Evolutionary conservation across 176 grass and related monocot genomes (phyloP).

Genomic region (Bothriochloa decipiens): DNA sequence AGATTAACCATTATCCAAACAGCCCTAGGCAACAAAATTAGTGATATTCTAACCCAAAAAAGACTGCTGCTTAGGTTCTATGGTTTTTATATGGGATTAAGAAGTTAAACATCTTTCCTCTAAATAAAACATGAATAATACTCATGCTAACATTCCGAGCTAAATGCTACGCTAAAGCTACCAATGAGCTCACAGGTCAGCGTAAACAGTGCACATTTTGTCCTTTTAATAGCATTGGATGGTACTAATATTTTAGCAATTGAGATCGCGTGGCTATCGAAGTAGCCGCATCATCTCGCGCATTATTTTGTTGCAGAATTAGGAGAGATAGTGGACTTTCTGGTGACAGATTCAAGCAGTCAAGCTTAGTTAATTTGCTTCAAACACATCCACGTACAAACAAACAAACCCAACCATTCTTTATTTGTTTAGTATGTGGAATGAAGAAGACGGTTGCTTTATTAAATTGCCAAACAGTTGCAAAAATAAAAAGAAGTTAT

Average conservation of each 20-base stretch:
- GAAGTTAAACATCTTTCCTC: neutral
- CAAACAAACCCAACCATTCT: conserved; percentile 13
- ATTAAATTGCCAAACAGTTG: neutral
- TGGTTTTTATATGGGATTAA: neutral
- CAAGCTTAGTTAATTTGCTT: conserved; percentile 37
- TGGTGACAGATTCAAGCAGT: conserved; percentile 28
- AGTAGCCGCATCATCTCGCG: conserved; percentile 39
- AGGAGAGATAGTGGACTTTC: conserved; percentile 32
- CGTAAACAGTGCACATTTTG: neutral
- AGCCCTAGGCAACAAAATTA: neutral
- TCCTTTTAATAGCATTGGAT: neutral
- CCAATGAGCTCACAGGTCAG: conserved; percentile 9
- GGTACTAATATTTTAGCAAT: conserved; percentile 34
- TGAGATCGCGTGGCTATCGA: conserved; percentile 32
- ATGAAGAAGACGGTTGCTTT: neutral
- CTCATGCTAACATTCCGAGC: neutral
- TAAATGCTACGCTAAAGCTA: neutral
- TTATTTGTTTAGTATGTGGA: neutral
- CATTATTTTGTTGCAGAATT: conserved; percentile 18
- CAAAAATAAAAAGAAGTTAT: too few species aligned
- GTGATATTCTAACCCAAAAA: neutral
- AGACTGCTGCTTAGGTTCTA: neutral
- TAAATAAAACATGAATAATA: neutral
- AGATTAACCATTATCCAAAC: too few species aligned
- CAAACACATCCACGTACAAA: neutral